Evolutionary conservation across 1,284 basidiomycete genomes (phyloP), one percentile per base, ranked within the genome.

Genomic region (Takashimella tepidaria): DNA sequence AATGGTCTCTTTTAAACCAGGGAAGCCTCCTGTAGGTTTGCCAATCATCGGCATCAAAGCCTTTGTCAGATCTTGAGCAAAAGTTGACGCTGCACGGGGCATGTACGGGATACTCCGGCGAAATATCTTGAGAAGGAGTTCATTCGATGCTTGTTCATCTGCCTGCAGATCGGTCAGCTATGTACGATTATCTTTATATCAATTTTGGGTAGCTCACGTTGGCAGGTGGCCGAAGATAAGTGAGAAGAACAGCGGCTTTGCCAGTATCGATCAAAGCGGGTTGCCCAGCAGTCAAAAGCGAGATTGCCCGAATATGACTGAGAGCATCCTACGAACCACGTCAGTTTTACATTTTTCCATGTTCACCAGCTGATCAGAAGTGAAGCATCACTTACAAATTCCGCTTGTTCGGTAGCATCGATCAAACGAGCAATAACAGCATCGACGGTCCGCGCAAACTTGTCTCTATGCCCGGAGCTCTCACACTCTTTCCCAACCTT

Each of bases 101-200:
- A 97, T 87, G 59, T 85, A 80, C 0, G 90, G 89, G 44, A 97
- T 84, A 6, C 86, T 87, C 13, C 82, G 81, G 44, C 87, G 81
- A 77, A 96, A 98, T 47, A 96, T 89, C 59, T 87, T 86, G 24
- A 98, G 80, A 1, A 97, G 74, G 66, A 89, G 87, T 69, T 93
- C 90, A 1, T 86, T 85, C 1, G 86, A 86, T 0, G 81, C 77
- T 59, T 89, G 82, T 60, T 98, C 92, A 53, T 97, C 92, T 1
- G 78, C 49, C 91, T 95, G 62, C 2, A 21, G n/a, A 19, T 27
- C n/a, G 19, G 46, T 57, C 51, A 66, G 45, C 51, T 45, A n/a
- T n/a, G n/a, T n/a, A n/a, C n/a, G n/a, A n/a, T n/a, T n/a, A n/a
- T n/a, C n/a, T n/a, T 27, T 42, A 22, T 19, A 40, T 21, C 23